Percentiles rank a stretch among this genome's conserved stretches.
phyloP scores from a whole-genome alignment of 1,284 basidiomycete species.

The Ustilago xerochloae region DNA sequence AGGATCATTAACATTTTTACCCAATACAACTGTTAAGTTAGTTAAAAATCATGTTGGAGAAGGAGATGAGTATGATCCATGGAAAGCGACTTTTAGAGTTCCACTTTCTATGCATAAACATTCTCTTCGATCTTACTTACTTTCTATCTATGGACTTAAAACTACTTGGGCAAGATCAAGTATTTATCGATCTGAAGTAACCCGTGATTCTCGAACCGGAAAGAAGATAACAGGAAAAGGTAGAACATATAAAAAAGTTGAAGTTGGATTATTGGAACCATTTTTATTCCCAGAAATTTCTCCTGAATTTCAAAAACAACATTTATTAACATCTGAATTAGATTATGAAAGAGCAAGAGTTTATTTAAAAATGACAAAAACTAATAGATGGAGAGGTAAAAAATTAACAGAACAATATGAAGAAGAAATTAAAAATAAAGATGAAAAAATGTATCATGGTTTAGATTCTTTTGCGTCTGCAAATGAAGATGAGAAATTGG shows the following conservation, averaged over 20 bases:
- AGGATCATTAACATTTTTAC: constrained; percentile 86
- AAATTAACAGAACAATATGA: constrained; percentile 44
- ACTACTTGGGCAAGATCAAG: constrained; percentile 94
- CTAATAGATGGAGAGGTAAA: constrained; percentile 53
- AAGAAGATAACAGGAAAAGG: constrained; percentile 69
- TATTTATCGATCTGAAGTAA: constrained; percentile 74
- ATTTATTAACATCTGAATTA: constrained; percentile 53
- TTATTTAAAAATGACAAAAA: constrained; percentile 61
- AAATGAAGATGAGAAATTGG: not conserved
- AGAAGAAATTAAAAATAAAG: constrained; percentile 28
- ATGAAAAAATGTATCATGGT: constrained; percentile 13
- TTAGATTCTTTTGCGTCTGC: constrained; percentile 17
- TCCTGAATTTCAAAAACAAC: constrained; percentile 49
- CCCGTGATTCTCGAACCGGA: constrained; percentile 69
- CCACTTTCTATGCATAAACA: constrained; percentile 86
- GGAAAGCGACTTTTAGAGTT: constrained; percentile 92
- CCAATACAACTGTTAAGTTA: constrained; percentile 84
- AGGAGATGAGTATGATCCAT: constrained; percentile 88
- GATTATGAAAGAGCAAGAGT: constrained; percentile 51
- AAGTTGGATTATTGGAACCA: constrained; percentile 66
- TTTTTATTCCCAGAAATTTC: constrained; percentile 65
- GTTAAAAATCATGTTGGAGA: constrained; percentile 83
- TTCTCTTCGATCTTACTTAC: constrained; percentile 86
- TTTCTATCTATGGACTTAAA: constrained; percentile 78
- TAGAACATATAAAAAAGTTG: constrained; percentile 65